A percentile compares a stretch with the other conserved stretches of the same genome.
phyloP scores from a whole-genome alignment of 805 yeast genomes.

The Candida ulmi region DNA sequence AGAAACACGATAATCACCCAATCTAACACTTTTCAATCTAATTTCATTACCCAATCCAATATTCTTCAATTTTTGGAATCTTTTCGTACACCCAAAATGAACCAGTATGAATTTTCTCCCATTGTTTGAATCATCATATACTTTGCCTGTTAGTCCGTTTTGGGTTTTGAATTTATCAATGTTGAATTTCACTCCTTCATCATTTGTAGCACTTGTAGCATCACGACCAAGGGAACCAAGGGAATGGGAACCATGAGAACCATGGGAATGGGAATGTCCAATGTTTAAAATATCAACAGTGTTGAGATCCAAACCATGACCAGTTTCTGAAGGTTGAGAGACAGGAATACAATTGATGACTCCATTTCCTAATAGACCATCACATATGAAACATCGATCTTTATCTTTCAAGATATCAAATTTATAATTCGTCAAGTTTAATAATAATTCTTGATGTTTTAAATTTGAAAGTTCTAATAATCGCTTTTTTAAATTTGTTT shows the following conservation, averaged over 20 bases:
- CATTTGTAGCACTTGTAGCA: no score
- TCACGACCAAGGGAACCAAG: no score
- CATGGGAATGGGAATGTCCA: no score
- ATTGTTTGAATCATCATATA: not conserved
- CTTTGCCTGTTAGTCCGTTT: not conserved
- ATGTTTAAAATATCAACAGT: no score
- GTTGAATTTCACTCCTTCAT: constrained; percentile 37
- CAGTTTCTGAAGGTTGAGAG: no score
- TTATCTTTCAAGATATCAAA: not conserved
- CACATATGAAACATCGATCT: constrained; percentile 52
- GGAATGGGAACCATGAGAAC: no score
- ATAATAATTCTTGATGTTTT: constrained; percentile 4
- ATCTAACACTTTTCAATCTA: constrained; percentile 11
- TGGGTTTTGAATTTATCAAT: constrained; percentile 45
- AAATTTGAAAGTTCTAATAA: constrained; percentile 3
- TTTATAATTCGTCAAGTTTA: constrained; percentile 1
- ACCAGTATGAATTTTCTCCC: constrained; percentile 4
- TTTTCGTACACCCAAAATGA: constrained; percentile 19
- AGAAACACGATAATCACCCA: constrained; percentile 14
- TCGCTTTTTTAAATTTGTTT: constrained; percentile 1
- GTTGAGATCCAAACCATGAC: no score
- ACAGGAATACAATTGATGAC: constrained; percentile 43
- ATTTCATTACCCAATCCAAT: not conserved
- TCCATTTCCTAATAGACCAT: constrained; percentile 47
- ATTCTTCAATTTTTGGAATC: not conserved